Conservation (phyloP, 1,284 basidiomycete genomes). For the Lignosus rhinocerotis region DNA sequence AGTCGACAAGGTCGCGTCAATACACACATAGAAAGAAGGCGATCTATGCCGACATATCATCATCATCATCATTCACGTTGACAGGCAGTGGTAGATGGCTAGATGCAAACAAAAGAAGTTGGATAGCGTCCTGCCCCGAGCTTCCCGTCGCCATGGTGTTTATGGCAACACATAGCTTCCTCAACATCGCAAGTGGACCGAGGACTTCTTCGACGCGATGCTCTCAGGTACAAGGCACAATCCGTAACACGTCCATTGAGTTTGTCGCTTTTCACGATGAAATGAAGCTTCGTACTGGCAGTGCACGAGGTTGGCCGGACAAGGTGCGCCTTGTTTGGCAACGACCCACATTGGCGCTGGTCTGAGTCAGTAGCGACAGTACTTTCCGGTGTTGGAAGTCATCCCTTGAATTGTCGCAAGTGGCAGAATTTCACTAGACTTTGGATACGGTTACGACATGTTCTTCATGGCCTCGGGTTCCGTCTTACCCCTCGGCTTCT, state of each 20-base stretch:
- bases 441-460: no score
- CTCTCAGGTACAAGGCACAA: not conserved
- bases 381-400: not conserved
- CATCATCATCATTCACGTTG: not conserved
- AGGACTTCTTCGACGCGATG: not conserved
- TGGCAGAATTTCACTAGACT: no score
- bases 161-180: not conserved
- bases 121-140: not conserved
- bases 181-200: not conserved
- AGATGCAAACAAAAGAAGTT: constrained; percentile 1
- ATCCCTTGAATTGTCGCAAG: no score
- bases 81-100: not conserved
- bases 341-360: not conserved
- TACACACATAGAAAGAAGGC: not conserved
- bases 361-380: not conserved
- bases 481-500: no score
- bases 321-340: not conserved
- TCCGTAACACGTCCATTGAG: not conserved
- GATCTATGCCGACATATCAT: not conserved
- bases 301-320: not conserved
- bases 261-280: not conserved
- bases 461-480: no score
- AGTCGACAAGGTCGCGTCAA: not conserved
- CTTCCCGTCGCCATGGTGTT: constrained; percentile 4
- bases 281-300: not conserved